Percentiles rank a stretch among this genome's conserved stretches.
phyloP scores from a whole-genome alignment of 2,329 filamentous ascomycete genomes.

The Penicillium oxalicum region DNA sequence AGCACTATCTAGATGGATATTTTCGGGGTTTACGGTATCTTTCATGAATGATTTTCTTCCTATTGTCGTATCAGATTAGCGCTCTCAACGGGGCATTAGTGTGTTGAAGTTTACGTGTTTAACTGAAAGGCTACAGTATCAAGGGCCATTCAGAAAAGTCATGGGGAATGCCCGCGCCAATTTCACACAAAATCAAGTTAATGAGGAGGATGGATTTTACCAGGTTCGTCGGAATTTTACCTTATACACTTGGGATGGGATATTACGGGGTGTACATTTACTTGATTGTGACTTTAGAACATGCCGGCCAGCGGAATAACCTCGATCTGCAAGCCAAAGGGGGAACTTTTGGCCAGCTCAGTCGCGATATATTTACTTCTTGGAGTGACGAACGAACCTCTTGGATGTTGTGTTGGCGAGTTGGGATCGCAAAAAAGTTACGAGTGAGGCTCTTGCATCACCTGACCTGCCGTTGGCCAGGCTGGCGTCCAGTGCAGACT shows the following conservation, averaged over 20 bases:
- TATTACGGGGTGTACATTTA: conserved; percentile 15
- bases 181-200: too few species aligned
- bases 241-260: conserved; percentile 5
- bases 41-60: conserved; percentile 1
- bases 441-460: background rate
- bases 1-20: conserved; percentile 12
- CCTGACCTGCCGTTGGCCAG: conserved; percentile 7
- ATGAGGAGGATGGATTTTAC: conserved; percentile 1
- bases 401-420: conserved; percentile 14
- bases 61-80: conserved; percentile 2
- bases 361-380: conserved; percentile 15
- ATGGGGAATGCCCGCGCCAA: too few species aligned
- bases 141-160: background rate
- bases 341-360: conserved; percentile 16
- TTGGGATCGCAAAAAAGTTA: conserved; percentile 10
- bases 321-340: conserved; percentile 10
- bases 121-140: background rate
- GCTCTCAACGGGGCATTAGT: conserved; percentile 2
- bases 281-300: conserved; percentile 16
- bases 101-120: background rate
- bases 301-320: conserved; percentile 13
- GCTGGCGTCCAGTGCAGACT: conserved; percentile 2
- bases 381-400: conserved; percentile 14
- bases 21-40: conserved; percentile 6
- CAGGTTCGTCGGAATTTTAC: conserved; percentile 8